These are phyloP conservation scores for Zizania palustris DNA, from an alignment of 202 grass and related monocot genomes.

Conservation along the genomic window DNA sequence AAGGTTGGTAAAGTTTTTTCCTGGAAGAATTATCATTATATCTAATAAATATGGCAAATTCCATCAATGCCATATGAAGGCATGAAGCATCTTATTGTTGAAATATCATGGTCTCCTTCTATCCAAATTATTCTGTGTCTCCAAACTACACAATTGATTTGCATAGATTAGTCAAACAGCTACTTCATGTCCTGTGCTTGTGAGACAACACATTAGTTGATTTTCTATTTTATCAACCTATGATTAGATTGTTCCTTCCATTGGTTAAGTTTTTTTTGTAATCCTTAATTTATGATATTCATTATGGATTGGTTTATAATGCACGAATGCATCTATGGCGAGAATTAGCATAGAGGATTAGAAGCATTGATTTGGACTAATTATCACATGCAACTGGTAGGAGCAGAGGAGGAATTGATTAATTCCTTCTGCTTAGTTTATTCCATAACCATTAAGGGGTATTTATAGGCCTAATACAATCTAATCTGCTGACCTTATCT, in stretches of 20 bases:
- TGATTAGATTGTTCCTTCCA: not conserved
- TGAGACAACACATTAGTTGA: not conserved
- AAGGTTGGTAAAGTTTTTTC: slow-evolving; percentile 45
- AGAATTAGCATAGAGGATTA: not conserved
- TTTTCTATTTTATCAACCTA: not conserved
- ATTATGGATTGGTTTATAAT: slow-evolving; percentile 6
- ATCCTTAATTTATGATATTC: not conserved
- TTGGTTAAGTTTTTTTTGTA: slow-evolving; percentile 2
- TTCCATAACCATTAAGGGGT: too few relatives aligned
- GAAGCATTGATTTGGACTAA: not conserved
- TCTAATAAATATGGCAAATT: not conserved
- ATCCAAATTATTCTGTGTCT: not conserved
- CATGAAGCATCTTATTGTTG: slow-evolving; percentile 13
- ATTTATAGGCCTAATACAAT: too few relatives aligned
- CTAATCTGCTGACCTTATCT: too few relatives aligned
- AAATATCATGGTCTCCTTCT: not conserved
- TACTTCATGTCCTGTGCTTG: not conserved
- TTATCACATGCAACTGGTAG: slow-evolving; percentile 15
- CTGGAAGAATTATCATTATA: slow-evolving; percentile 12
- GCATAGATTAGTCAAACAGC: not conserved
- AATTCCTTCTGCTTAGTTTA: too few relatives aligned
- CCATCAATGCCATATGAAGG: not conserved
- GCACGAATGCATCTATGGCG: not conserved
- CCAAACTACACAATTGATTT: not conserved
- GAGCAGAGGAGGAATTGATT: too few relatives aligned